Conservation (phyloP, 768 basidiomycete species). For the Suillus weaverae region DNA sequence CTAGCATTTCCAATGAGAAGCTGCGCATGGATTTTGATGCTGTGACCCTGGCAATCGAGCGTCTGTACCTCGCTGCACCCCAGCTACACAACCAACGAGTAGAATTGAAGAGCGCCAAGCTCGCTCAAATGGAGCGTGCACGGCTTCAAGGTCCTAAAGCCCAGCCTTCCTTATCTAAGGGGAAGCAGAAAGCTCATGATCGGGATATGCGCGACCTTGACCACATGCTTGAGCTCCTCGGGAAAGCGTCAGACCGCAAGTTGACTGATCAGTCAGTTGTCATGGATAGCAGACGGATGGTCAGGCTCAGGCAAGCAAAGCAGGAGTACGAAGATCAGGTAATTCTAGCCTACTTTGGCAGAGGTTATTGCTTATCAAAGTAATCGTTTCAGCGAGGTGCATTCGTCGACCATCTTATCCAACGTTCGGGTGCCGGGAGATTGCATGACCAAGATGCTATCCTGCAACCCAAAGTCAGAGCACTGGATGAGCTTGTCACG, state of each 20-base stretch:
- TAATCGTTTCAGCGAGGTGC: conserved; percentile 53
- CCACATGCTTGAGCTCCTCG: conserved; percentile 67
- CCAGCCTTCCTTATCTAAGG: conserved; percentile 32
- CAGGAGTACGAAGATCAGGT: conserved; percentile 68
- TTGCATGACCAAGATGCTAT: conserved; percentile 79
- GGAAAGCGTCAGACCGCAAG: conserved; percentile 67
- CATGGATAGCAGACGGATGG: conserved; percentile 60
- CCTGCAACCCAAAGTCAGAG: conserved; percentile 16
- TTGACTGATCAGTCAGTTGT: conserved; percentile 70
- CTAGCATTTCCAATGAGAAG: conserved; percentile 26
- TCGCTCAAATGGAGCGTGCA: conserved; percentile 74
- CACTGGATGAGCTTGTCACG: conserved; percentile 32
- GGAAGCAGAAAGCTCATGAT: conserved; percentile 49
- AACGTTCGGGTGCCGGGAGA: conserved; percentile 72
- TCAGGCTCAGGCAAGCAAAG: conserved; percentile 53
- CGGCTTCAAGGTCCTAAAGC: conserved; percentile 39
- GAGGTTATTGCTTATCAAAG: conserved; percentile 9
- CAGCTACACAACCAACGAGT: conserved; percentile 91
- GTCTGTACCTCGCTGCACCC: conserved; percentile 82
- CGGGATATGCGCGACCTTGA: conserved; percentile 57
- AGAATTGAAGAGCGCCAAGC: conserved; percentile 74
- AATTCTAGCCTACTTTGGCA: conserved; percentile 11
- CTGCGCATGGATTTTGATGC: conserved; percentile 80
- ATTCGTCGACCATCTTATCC: conserved; percentile 73
- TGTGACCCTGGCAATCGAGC: conserved; percentile 86